Conservation (phyloP, 768 basidiomycete species). For the Lanmaoa rubissima region DNA sequence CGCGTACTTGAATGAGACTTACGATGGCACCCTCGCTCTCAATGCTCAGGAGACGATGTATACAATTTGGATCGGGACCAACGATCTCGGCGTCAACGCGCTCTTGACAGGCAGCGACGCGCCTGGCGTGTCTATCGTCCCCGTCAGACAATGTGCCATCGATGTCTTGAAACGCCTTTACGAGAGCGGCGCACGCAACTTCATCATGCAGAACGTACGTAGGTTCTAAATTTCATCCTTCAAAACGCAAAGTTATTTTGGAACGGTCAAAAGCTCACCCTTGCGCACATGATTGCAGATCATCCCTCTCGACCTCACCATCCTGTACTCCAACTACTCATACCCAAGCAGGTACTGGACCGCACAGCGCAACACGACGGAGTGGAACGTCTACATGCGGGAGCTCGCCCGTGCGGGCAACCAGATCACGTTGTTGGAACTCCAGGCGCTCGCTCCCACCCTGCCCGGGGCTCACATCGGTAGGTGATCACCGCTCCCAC, state of each 20-base stretch:
- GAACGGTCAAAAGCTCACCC: background rate
- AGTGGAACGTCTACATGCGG: conserved; percentile 55
- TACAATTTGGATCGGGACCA: conserved; percentile 68
- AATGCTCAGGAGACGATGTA: conserved; percentile 50
- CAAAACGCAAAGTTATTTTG: background rate
- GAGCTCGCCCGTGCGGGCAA: conserved; percentile 55
- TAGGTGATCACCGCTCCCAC: conserved; percentile 18
- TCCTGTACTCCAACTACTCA: conserved; percentile 46
- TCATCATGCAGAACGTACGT: conserved; percentile 66
- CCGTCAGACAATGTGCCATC: conserved; percentile 56
- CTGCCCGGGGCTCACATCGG: conserved; percentile 58
- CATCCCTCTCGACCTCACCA: conserved; percentile 51
- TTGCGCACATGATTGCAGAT: conserved; percentile 37
- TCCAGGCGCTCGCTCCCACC: conserved; percentile 45
- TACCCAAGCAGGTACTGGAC: conserved; percentile 54
- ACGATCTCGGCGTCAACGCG: conserved; percentile 56
- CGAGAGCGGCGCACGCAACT: conserved; percentile 58
- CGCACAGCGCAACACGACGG: conserved; percentile 49
- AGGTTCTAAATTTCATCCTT: background rate
- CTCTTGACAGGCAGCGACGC: conserved; percentile 50
- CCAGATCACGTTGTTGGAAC: conserved; percentile 48
- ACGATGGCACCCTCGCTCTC: conserved; percentile 39
- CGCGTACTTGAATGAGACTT: conserved; percentile 42
- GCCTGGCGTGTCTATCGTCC: conserved; percentile 51
- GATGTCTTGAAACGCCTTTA: conserved; percentile 60